Evolutionary conservation across 345 rosid genomes (phyloP), one percentile per base, ranked within the genome.

Genomic region (Isatis tinctoria): DNA sequence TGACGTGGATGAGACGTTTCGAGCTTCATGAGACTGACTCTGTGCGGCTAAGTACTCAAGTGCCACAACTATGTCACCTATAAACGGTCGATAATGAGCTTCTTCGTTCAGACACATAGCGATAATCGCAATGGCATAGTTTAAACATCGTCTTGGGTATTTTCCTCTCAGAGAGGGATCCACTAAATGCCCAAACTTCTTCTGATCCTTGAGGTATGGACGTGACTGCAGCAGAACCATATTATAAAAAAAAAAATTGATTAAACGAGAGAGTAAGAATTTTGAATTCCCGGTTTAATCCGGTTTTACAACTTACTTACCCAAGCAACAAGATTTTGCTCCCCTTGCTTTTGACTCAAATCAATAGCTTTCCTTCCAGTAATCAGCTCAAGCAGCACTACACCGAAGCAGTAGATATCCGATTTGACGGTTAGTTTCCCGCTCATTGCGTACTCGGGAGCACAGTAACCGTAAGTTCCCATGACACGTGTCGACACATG

Each of bases 401-500:
- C 99, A 52, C 99, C 99, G n/a, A 92, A 95, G 83, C 98, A 77
- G 83, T 95, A 95, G 43, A 95, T 90, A 78, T 95, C 99, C 36
- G 99, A 95, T 78, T 90, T 92, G 9, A 87, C 83, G 44, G 99
- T 95, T 81, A 95, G 69, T 65, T 92, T 92, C 48, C 99, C 99
- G 37, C 96, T 95, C 98, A 92, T 92, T 27, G 97, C 97, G 24
- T 95, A 95, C 74, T 95, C 99, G 0, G 99, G 99, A 22, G 99
- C 99, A 69, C 99, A 95, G 68, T 95, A 95, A 10, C 99, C 99
- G 39, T 92, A 90, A 16, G 99, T 95, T 75, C 99, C 99, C 98
- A 95, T 95, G 61, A 94, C 98, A 45, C 98, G 83, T 4, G 98
- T 91, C 2, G 98, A 94, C 56, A 94, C 98, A 74, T 94, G 98